Evolutionary conservation across 2,329 filamentous ascomycete species (phyloP).

Genomic region (Piedraia hortae): DNA sequence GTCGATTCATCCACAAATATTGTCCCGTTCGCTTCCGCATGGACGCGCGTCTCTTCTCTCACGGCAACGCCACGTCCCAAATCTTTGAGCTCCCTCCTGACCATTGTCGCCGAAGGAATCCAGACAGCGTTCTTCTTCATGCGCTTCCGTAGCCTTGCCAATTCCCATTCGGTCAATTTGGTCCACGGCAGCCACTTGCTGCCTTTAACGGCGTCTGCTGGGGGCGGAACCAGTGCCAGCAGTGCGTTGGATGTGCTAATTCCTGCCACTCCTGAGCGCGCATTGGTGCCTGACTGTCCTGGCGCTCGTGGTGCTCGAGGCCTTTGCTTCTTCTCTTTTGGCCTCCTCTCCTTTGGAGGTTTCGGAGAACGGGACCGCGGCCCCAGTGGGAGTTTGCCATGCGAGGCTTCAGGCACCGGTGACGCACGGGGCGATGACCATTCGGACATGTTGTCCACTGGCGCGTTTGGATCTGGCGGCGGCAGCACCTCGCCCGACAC

Average conservation of each 20-base stretch:
- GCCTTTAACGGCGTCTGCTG: constrained; percentile 29
- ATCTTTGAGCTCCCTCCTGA: constrained; percentile 45
- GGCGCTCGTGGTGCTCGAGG: constrained; percentile 14
- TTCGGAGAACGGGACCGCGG: constrained; percentile 13
- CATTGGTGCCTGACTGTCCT: constrained; percentile 24
- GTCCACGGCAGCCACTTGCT: constrained; percentile 35
- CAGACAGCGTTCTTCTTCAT: constrained; percentile 85
- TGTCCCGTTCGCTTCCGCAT: constrained; percentile 36
- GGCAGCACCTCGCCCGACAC: constrained; percentile 19
- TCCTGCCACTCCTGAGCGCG: constrained; percentile 25
- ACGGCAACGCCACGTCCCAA: constrained; percentile 28
- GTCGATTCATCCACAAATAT: constrained; percentile 32
- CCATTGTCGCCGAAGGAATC: constrained; percentile 67
- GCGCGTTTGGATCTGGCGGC: constrained; percentile 17
- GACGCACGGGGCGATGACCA: constrained; percentile 15
- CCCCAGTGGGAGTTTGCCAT: constrained; percentile 4
- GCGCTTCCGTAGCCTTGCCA: constrained; percentile 46
- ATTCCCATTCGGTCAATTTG: constrained; percentile 37
- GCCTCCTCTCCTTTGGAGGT: constrained; percentile 11
- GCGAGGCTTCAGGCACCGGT: constrained; percentile 10
- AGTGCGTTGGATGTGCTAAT: constrained; percentile 35
- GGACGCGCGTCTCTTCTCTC: constrained; percentile 19
- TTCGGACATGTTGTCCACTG: constrained; percentile 12
- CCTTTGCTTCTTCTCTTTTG: constrained; percentile 18
- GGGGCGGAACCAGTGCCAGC: constrained; percentile 29